Evolutionary conservation across 2,329 filamentous ascomycete genomes (phyloP), one percentile per base, ranked within the genome.

Genomic region (Emericellopsis cladophorae): DNA sequence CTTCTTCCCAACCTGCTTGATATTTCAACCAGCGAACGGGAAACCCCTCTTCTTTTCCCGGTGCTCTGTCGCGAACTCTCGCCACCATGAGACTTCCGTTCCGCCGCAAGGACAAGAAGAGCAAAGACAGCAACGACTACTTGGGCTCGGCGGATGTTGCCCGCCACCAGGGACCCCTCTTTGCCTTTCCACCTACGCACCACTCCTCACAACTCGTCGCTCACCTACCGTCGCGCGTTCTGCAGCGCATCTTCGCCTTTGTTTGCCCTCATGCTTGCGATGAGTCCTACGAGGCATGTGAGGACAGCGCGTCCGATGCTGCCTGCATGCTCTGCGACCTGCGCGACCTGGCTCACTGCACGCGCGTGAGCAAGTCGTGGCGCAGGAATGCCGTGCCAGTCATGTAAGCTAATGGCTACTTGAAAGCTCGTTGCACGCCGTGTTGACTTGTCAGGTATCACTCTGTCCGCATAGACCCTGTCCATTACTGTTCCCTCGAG

Each of bases 321-420:
- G 79, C 79, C 42, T 96, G 90, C 65, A 90, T 92, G 84, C 79
- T 94, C 49, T 96, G 90, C 65, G 87, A 95, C 64, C 73, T 92
- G 67, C 80, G 89, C 49, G 88, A 95, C 60, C 74, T 95, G 42
- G 79, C 87, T 40, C 79, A 86, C 58, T 90, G 85, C 57, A 77
- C 79, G 32, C 70, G 76, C 56, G 84, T 86, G 39, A 85, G 77
- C 58, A 77, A 76, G 52, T 70, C 70, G 51, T 96, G 89, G 89
- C 67, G 70, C 43, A 53, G 55, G n/a, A 53, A 59, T 39, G 74
- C 67, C 36, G 51, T 66, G 35, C 65, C 64, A 44, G 59, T 72
- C 41, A 58, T 81, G 84, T 94, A 70, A 59, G 82, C 72, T 36
- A 10, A 21, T 7, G 22, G 14, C 7, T 7, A 7, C 7, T 12